Evolutionary conservation across 768 basidiomycete genomes (phyloP).

Genomic region (Sporobolomyces pararoseus): DNA sequence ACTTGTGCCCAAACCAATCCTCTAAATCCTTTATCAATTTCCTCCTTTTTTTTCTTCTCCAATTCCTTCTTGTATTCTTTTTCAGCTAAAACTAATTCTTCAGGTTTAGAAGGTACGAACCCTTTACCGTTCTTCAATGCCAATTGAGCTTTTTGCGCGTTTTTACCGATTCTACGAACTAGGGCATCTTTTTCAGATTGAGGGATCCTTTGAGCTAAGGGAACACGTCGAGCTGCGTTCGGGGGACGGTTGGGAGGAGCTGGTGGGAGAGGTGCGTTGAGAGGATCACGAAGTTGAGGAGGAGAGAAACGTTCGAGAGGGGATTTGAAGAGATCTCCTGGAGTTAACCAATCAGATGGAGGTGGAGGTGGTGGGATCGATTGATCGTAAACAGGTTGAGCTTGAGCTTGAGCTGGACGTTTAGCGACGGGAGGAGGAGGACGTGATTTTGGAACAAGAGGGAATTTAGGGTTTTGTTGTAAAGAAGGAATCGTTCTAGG

Average conservation of each 20-base stretch:
- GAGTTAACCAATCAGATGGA: constrained; percentile 21
- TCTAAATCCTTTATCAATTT: neutral
- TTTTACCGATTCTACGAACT: constrained; percentile 12
- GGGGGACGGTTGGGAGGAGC: too few species aligned
- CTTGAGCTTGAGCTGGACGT: too few species aligned
- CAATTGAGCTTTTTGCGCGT: constrained; percentile 15
- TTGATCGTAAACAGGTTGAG: neutral
- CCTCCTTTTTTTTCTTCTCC: neutral
- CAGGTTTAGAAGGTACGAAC: constrained; percentile 27
- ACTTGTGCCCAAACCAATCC: neutral
- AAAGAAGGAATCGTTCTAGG: neutral
- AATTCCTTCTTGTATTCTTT: neutral
- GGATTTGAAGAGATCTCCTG: constrained; percentile 23
- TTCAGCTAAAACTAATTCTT: constrained; percentile 5
- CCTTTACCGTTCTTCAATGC: constrained; percentile 18
- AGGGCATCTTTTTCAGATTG: neutral
- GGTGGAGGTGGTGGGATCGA: neutral
- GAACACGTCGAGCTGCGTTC: neutral
- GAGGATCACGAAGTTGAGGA: neutral
- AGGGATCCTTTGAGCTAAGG: neutral
- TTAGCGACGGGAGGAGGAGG: neutral
- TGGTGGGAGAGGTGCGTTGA: neutral
- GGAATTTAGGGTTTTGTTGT: neutral
- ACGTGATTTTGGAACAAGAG: neutral
- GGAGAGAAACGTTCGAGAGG: constrained; percentile 3